Evolutionary conservation across 2,329 filamentous ascomycete species (phyloP).

Genomic region (Cladosporium sp.): DNA sequence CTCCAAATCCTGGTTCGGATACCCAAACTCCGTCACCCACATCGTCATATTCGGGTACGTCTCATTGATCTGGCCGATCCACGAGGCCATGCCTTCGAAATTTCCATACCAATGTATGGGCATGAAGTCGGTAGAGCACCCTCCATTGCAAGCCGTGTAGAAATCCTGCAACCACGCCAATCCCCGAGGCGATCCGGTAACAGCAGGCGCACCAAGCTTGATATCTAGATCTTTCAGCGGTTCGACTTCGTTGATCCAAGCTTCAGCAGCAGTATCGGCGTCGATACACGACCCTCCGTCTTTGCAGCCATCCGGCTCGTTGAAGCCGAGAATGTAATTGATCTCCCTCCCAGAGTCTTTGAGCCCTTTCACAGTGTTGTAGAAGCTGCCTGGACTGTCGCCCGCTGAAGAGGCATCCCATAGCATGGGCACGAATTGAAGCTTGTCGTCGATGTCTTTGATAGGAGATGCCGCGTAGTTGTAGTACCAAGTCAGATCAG

Average conservation of each 20-base stretch:
- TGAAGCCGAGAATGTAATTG: constrained; percentile 71
- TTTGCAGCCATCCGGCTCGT: constrained; percentile 68
- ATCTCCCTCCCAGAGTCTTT: constrained; percentile 59
- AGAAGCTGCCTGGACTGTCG: constrained; percentile 57
- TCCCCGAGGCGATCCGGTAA: constrained; percentile 62
- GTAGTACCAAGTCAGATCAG: constrained; percentile 79
- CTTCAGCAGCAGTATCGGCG: constrained; percentile 61
- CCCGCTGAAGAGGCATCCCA: constrained; percentile 59
- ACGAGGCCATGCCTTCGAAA: constrained; percentile 66
- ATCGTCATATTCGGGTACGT: constrained; percentile 56
- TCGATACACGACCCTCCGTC: constrained; percentile 64
- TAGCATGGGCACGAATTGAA: constrained; percentile 80
- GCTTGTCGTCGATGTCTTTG: constrained; percentile 42
- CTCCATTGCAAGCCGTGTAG: constrained; percentile 57
- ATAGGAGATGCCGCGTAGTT: constrained; percentile 65
- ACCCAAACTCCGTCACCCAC: constrained; percentile 79
- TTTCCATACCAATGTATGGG: constrained; percentile 61
- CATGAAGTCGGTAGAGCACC: constrained; percentile 52
- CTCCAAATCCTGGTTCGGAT: constrained; percentile 54
- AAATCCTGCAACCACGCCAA: constrained; percentile 69
- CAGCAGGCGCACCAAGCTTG: constrained; percentile 68
- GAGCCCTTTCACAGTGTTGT: constrained; percentile 57
- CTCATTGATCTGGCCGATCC: constrained; percentile 61
- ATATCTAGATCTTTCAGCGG: constrained; percentile 64
- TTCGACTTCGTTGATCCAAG: constrained; percentile 71